These are phyloP conservation scores for Pythium scleroteichum DNA, from an alignment of 352 stramenopile species.

Conservation along the genomic window DNA sequence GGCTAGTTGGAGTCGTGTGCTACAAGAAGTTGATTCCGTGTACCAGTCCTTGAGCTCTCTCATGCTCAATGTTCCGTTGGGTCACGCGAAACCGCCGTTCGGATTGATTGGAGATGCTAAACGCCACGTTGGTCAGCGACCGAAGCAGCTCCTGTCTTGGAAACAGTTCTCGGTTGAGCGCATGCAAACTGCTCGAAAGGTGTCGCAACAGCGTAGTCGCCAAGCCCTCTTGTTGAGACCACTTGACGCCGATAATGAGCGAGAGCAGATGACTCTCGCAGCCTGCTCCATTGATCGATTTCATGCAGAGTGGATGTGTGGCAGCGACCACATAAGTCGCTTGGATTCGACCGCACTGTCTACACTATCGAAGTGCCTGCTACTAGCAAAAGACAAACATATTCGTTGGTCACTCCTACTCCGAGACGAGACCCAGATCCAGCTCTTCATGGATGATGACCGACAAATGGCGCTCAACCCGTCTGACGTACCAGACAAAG, in stretches of 20 bases:
- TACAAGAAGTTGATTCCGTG: conserved; percentile 4
- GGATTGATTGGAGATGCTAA: conserved; percentile 2
- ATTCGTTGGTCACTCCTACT: conserved; percentile 5
- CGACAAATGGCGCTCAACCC: not conserved
- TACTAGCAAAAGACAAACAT: not conserved
- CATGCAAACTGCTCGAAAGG: conserved; percentile 35
- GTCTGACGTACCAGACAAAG: conserved; percentile 1
- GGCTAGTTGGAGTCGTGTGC: not conserved
- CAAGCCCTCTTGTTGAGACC: not conserved
- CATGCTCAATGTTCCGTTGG: not conserved
- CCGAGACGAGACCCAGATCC: conserved; percentile 3
- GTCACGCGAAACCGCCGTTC: conserved; percentile 9
- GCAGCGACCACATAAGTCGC: not conserved
- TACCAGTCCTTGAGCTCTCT: conserved; percentile 8
- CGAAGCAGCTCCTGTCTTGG: conserved; percentile 56
- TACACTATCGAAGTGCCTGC: conserved; percentile 2
- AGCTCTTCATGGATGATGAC: conserved; percentile 15
- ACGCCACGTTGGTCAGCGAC: conserved; percentile 25
- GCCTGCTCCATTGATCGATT: conserved; percentile 21
- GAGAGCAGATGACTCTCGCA: conserved; percentile 27
- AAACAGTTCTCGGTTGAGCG: conserved; percentile 56
- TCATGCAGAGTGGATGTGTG: conserved; percentile 34
- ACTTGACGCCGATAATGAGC: conserved; percentile 8
- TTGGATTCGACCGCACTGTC: not conserved
- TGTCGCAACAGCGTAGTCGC: conserved; percentile 13